Conservation (phyloP, 78 protist species). For the Dictyostelium purpureum region DNA sequence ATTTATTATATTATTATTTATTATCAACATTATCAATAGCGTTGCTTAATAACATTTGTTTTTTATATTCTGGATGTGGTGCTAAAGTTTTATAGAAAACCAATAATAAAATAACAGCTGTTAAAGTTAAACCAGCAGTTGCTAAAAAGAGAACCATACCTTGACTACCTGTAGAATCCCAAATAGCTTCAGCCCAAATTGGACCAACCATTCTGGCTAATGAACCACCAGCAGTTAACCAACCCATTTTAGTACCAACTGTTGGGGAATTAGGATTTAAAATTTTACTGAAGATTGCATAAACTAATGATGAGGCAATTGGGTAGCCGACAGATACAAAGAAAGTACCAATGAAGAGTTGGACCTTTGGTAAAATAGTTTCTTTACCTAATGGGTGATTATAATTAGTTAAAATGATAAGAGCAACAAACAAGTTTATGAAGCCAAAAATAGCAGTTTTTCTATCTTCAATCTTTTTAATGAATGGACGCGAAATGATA, state of each 20-base stretch:
- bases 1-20: no score
- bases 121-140: background rate
- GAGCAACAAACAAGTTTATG: background rate
- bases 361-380: slow-evolving; percentile 1
- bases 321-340: slow-evolving; percentile 68
- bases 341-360: background rate
- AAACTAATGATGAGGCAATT: slow-evolving; percentile 18
- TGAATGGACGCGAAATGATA: background rate
- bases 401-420: background rate
- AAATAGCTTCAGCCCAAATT: slow-evolving; percentile 13
- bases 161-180: background rate
- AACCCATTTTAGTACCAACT: slow-evolving; percentile 65
- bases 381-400: background rate
- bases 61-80: slow-evolving; percentile 19
- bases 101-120: background rate
- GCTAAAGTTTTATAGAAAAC: background rate
- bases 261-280: slow-evolving; percentile 20
- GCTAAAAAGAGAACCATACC: slow-evolving; percentile 7
- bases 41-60: no score
- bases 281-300: slow-evolving; percentile 39
- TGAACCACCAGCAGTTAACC: slow-evolving; percentile 57
- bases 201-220: slow-evolving; percentile 66
- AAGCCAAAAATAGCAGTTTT: background rate
- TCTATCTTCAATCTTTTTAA: slow-evolving; percentile 27
- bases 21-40: no score